phyloP scores from a whole-genome alignment of 306 rosid genomes.

The Castanea mollissima region DNA sequence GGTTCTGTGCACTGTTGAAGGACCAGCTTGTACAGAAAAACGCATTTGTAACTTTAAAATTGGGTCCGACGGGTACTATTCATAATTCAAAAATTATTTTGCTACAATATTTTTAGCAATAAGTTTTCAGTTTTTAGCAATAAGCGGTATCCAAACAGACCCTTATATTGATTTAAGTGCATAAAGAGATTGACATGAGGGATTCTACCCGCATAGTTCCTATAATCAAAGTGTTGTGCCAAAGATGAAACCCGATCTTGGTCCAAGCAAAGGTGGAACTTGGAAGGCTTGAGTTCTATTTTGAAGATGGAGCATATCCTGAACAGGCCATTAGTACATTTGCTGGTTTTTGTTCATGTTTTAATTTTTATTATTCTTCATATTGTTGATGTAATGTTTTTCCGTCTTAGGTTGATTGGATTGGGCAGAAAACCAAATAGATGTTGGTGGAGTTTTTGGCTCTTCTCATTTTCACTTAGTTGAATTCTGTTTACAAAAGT shows the following conservation, averaged over 20 bases:
- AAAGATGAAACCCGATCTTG: slow-evolving; percentile 73
- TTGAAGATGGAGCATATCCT: slow-evolving; percentile 21
- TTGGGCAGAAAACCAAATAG: slow-evolving; percentile 91
- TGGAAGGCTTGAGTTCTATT: slow-evolving; percentile 68
- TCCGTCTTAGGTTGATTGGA: slow-evolving; percentile 79
- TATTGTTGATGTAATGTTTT: not conserved
- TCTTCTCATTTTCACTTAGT: slow-evolving; percentile 8
- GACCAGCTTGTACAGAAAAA: too few relatives aligned
- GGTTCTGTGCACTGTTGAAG: too few relatives aligned
- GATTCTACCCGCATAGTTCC: slow-evolving; percentile 57
- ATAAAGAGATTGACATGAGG: slow-evolving; percentile 48
- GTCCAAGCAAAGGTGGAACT: slow-evolving; percentile 74
- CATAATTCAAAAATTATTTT: too few relatives aligned
- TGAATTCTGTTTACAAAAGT: not conserved
- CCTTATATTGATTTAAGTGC: too few relatives aligned
- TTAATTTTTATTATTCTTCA: not conserved
- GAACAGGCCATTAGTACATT: slow-evolving; percentile 54
- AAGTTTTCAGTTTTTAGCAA: too few relatives aligned
- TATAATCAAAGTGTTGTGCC: slow-evolving; percentile 82
- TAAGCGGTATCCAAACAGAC: too few relatives aligned
- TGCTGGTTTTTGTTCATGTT: not conserved
- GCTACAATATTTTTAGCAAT: too few relatives aligned
- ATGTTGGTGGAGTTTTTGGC: slow-evolving; percentile 52
- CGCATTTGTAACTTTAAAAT: too few relatives aligned
- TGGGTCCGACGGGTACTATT: too few relatives aligned